Conservation (phyloP, 2,329 filamentous ascomycete species). For the Xylaria hypoxylon region DNA sequence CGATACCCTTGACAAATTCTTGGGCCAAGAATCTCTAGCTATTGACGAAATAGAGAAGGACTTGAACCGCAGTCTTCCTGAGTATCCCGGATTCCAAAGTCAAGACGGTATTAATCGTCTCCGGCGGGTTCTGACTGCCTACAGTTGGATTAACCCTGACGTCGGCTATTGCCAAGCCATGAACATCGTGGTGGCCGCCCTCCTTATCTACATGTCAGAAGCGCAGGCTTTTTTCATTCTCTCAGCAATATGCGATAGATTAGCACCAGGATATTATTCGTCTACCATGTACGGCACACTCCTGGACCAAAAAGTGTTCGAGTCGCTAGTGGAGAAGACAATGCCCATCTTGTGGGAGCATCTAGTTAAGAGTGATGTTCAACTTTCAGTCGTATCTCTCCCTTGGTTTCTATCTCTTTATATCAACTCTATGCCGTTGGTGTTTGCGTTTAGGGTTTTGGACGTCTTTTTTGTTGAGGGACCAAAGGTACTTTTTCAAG, state of each 20-base stretch:
- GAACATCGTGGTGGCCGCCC: slow-evolving; percentile 98
- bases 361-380: slow-evolving; percentile 95
- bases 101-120: slow-evolving; percentile 93
- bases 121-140: slow-evolving; percentile 91
- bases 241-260: slow-evolving; percentile 88
- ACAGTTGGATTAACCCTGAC: slow-evolving; percentile 96
- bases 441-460: slow-evolving; percentile 95
- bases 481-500: slow-evolving; percentile 96
- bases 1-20: slow-evolving; percentile 85
- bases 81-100: slow-evolving; percentile 97
- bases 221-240: slow-evolving; percentile 94
- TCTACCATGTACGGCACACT: slow-evolving; percentile 99
- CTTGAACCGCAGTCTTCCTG: slow-evolving; percentile 92
- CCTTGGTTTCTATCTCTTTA: slow-evolving; percentile 99
- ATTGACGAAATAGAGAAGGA: slow-evolving; percentile 99
- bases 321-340: slow-evolving; percentile 97
- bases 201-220: slow-evolving; percentile 99
- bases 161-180: slow-evolving; percentile 99
- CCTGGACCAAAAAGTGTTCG: slow-evolving; percentile 96
- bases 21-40: slow-evolving; percentile 88
- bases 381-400: slow-evolving; percentile 94
- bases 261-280: slow-evolving; percentile 97
- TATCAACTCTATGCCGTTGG: slow-evolving; percentile 99
- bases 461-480: slow-evolving; percentile 99
- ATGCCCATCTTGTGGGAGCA: slow-evolving; percentile 99